Percentiles rank a stretch among this genome's conserved stretches.
Evolutionary conservation across 805 yeast genomes (phyloP).

Genomic region (Yamadazyma tumulicola): DNA sequence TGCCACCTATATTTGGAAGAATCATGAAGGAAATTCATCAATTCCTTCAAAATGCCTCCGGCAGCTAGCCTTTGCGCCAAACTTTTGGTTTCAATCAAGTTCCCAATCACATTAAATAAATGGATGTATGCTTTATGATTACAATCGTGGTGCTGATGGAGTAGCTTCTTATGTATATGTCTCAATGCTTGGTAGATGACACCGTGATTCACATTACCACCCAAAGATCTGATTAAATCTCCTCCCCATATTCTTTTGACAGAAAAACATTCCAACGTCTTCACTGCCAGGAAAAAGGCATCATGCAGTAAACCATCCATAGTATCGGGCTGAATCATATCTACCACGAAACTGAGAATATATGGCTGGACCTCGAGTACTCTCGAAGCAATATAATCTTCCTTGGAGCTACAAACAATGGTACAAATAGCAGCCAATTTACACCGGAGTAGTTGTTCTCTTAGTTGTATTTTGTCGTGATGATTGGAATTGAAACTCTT

Average conservation of each 20-base stretch:
- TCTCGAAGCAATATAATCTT: slow-evolving; percentile 58
- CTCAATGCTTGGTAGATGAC: slow-evolving; percentile 68
- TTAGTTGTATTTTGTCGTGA: slow-evolving; percentile 48
- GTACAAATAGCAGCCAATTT: slow-evolving; percentile 69
- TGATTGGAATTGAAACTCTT: slow-evolving; percentile 67
- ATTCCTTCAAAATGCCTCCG: slow-evolving; percentile 71
- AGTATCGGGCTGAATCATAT: slow-evolving; percentile 66
- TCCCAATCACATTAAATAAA: slow-evolving; percentile 60
- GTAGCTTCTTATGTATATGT: slow-evolving; percentile 50
- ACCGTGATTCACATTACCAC: slow-evolving; percentile 89
- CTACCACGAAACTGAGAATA: slow-evolving; percentile 64
- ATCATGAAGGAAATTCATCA: slow-evolving; percentile 57
- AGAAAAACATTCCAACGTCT: slow-evolving; percentile 68
- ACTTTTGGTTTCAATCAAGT: slow-evolving; percentile 54
- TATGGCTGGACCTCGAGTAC: slow-evolving; percentile 71
- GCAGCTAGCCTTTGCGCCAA: slow-evolving; percentile 56
- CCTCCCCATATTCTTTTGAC: slow-evolving; percentile 65
- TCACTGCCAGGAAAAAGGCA: slow-evolving; percentile 57
- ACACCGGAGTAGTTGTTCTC: slow-evolving; percentile 57
- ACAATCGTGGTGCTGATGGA: slow-evolving; percentile 33
- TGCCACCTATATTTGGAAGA: slow-evolving; percentile 53
- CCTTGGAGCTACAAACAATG: slow-evolving; percentile 52
- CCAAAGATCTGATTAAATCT: slow-evolving; percentile 71
- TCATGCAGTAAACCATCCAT: slow-evolving; percentile 42
- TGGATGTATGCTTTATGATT: slow-evolving; percentile 45